Evolutionary conservation across 257 asterid species (phyloP).

Genomic region (Hygrophila difformis): DNA sequence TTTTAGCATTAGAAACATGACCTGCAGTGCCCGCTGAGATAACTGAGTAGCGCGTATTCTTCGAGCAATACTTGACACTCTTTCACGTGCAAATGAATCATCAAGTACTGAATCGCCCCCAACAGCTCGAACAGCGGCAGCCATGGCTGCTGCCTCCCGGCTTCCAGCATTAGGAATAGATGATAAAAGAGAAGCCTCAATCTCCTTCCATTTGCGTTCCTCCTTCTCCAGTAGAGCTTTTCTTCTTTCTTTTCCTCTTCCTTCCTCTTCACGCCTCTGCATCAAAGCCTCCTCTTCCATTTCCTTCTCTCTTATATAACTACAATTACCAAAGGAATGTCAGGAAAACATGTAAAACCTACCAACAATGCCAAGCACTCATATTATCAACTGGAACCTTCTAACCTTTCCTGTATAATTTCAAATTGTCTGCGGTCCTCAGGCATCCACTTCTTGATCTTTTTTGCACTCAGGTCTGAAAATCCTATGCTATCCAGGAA

Average conservation of each 20-base stretch:
- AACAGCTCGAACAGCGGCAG: conserved; percentile 98
- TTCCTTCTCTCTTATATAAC: conserved; percentile 97
- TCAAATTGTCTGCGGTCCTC: conserved; percentile 97
- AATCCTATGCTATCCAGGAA: conserved; percentile 97
- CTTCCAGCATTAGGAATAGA: conserved; percentile 97
- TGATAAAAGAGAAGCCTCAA: conserved; percentile 90
- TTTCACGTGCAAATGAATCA: conserved; percentile 93
- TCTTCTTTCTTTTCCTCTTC: conserved; percentile 96
- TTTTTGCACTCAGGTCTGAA: conserved; percentile 93
- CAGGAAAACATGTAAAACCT: conserved; percentile 13
- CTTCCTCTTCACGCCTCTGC: conserved; percentile 99
- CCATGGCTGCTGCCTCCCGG: conserved; percentile 98
- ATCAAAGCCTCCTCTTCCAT: conserved; percentile 96
- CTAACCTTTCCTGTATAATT: conserved; percentile 93
- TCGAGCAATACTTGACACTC: conserved; percentile 92
- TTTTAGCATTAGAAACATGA: conserved; percentile 17
- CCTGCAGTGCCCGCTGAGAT: conserved; percentile 94
- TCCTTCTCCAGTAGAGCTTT: conserved; percentile 94
- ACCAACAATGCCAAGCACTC: conserved; percentile 8
- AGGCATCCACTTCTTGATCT: conserved; percentile 96
- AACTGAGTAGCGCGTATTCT: conserved; percentile 89
- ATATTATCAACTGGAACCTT: conserved; percentile 1
- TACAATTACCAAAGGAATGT: conserved; percentile 25
- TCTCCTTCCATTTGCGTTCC: conserved; percentile 99
- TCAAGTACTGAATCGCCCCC: conserved; percentile 98